Percentiles rank a stretch among this genome's conserved stretches.
Conservation (phyloP, 2,329 filamentous ascomycete species). For the Clarireedia hainanense region DNA sequence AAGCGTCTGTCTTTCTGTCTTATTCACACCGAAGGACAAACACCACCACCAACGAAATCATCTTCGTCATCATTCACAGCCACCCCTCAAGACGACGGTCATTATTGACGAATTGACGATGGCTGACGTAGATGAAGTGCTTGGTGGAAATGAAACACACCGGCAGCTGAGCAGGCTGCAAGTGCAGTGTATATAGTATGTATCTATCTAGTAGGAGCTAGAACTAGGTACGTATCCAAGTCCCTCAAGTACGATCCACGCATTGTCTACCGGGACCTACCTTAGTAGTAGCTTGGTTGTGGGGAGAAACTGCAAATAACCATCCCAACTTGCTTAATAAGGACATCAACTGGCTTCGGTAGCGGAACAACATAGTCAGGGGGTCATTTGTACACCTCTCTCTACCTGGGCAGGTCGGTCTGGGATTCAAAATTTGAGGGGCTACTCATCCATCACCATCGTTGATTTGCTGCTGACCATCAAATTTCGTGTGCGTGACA, state of each 20-base stretch:
- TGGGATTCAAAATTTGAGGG: neutral
- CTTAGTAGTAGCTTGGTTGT: neutral
- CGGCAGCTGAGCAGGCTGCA: neutral
- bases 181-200: neutral
- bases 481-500: too few relatives aligned
- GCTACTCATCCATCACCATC: neutral
- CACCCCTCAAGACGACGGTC: neutral
- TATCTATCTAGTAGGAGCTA: neutral
- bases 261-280: too few relatives aligned
- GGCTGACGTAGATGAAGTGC: neutral
- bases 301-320: neutral
- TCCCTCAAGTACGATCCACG: too few relatives aligned
- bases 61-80: neutral
- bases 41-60: neutral
- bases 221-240: too few relatives aligned
- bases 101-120: neutral
- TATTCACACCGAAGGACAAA: neutral
- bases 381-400: neutral
- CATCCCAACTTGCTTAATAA: neutral
- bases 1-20: neutral
- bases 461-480: too few relatives aligned
- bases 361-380: conserved; percentile 3
- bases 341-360: neutral
- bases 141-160: conserved; percentile 1
- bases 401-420: neutral